Percentiles rank a stretch among this genome's conserved stretches.
Conservation (phyloP, 768 basidiomycete species). For the Leccinum olivaceopallidum region DNA sequence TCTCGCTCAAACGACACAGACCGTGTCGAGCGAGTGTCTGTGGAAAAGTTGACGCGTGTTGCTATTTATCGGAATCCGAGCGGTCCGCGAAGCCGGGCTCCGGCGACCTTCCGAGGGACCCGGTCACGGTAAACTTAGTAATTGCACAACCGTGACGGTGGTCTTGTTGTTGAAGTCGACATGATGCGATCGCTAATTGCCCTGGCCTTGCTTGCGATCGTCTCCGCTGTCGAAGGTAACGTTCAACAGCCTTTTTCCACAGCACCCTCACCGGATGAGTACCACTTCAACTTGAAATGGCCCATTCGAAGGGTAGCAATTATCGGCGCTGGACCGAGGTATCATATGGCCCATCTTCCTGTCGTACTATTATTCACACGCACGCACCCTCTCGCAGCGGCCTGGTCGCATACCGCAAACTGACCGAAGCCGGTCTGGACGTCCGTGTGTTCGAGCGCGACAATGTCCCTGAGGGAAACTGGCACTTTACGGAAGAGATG, state of each 20-base stretch:
- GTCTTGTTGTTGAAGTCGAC: too few species aligned
- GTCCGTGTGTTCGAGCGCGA: slow-evolving; percentile 21
- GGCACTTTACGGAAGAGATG: slow-evolving; percentile 20
- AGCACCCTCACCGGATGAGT: background rate
- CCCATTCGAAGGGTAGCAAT: slow-evolving; percentile 16
- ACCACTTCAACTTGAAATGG: slow-evolving; percentile 15
- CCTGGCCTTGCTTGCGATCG: slow-evolving; percentile 1
- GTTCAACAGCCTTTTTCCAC: slow-evolving; percentile 5
- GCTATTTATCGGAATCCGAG: too few species aligned
- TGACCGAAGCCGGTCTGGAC: slow-evolving; percentile 17
- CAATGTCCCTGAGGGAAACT: slow-evolving; percentile 12
- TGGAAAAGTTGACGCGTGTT: background rate
- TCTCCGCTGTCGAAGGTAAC: background rate
- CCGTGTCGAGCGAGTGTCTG: background rate
- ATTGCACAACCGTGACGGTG: too few species aligned
- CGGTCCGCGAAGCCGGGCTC: too few species aligned
- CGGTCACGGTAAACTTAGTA: too few species aligned
- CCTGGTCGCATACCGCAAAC: slow-evolving; percentile 12
- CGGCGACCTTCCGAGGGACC: too few species aligned
- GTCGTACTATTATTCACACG: background rate
- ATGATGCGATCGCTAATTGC: background rate
- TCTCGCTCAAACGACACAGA: too few species aligned
- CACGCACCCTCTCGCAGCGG: slow-evolving; percentile 4
- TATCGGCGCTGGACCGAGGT: slow-evolving; percentile 22
- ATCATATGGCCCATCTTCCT: background rate